Percentiles rank a stretch among this genome's conserved stretches.
These are phyloP conservation scores for Phytophthora sp. DNA, from an alignment of 352 stramenopile genomes.

Conservation along the genomic window DNA sequence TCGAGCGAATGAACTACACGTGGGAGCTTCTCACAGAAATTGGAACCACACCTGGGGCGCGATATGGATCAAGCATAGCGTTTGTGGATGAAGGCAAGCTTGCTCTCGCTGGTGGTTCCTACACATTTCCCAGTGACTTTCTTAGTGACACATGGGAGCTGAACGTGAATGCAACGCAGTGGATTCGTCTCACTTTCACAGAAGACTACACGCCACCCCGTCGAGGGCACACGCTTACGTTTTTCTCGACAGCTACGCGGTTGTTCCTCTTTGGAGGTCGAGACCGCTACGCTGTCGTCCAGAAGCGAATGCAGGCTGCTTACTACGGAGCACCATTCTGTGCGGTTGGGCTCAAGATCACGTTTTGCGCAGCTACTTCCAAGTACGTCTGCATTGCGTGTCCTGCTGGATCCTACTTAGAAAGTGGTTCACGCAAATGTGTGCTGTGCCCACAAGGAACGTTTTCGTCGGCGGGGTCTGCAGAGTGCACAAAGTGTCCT, in stretches of 20 bases:
- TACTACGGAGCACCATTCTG: constrained; percentile 65
- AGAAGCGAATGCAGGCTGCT: constrained; percentile 54
- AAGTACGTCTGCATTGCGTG: constrained; percentile 76
- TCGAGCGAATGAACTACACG: constrained; percentile 53
- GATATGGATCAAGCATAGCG: constrained; percentile 57
- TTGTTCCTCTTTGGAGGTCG: constrained; percentile 69
- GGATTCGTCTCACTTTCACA: constrained; percentile 58
- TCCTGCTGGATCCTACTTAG: constrained; percentile 56
- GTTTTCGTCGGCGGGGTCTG: constrained; percentile 47
- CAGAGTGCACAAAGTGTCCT: constrained; percentile 53
- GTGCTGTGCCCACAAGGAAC: constrained; percentile 47
- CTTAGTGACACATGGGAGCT: constrained; percentile 75
- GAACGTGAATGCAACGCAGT: constrained; percentile 72
- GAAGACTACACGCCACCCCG: constrained; percentile 55
- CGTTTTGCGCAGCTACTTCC: constrained; percentile 48
- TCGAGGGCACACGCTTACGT: constrained; percentile 61
- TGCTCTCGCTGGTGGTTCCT: constrained; percentile 65
- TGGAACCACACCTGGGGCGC: constrained; percentile 55
- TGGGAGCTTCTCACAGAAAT: constrained; percentile 64
- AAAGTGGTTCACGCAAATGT: constrained; percentile 63
- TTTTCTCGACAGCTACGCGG: constrained; percentile 31
- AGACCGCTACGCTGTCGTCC: constrained; percentile 66
- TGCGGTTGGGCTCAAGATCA: constrained; percentile 51
- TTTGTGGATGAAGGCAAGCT: constrained; percentile 72
- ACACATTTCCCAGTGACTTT: constrained; percentile 79